Evolutionary conservation across 345 rosid genomes (phyloP).

Genomic region (Camelina sativa): DNA sequence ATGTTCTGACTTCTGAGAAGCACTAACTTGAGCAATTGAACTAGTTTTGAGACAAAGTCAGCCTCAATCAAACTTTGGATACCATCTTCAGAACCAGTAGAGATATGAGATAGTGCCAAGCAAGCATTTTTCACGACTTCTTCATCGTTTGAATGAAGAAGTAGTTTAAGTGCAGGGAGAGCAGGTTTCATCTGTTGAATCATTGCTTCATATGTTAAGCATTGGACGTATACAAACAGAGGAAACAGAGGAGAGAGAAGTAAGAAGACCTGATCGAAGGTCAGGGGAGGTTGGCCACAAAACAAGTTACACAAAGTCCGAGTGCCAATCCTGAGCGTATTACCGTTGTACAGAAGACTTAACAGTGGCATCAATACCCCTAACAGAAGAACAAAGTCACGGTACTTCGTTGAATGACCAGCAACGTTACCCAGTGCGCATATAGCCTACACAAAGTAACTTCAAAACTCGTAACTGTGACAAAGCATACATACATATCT

Average conservation of each 20-base stretch:
- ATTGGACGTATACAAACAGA: neutral
- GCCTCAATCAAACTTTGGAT: neutral
- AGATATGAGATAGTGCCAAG: neutral
- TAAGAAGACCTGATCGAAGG: neutral
- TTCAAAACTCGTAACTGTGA: neutral
- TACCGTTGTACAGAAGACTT: neutral
- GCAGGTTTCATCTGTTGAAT: neutral
- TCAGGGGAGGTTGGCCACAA: neutral
- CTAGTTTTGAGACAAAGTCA: neutral
- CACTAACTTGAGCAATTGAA: neutral
- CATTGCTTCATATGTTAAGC: constrained; percentile 1
- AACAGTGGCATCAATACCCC: neutral
- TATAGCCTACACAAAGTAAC: neutral
- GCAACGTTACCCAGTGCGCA: neutral
- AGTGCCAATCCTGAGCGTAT: neutral
- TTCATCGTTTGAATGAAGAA: neutral
- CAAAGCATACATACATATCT: neutral
- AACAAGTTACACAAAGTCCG: neutral
- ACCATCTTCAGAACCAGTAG: neutral
- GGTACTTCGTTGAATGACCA: neutral
- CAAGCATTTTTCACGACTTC: neutral
- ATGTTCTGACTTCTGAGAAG: neutral
- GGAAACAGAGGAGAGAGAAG: constrained; percentile 15
- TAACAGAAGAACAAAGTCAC: neutral
- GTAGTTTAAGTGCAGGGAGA: neutral